Base-by-base conservation (phyloP, 176 grass and related monocot genomes). In the Ananas comosus region DNA sequence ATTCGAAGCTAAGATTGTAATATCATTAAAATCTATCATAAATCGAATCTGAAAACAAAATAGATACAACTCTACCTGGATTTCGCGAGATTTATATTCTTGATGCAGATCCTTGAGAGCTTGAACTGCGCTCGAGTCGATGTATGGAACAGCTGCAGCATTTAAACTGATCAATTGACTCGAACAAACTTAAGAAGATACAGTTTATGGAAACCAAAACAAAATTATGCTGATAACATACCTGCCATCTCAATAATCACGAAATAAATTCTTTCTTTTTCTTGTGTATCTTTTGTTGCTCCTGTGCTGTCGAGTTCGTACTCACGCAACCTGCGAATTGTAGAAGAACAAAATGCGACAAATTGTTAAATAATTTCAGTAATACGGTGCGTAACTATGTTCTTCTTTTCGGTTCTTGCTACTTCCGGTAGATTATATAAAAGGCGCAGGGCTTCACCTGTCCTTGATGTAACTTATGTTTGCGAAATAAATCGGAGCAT, bases 381-480 rank as follows among this genome's bases (percentile, higher is more conserved):
- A 9, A 9, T 61, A 61, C 10, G n/a, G 16, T n/a, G 13, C 10
- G 10, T 18, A 22, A 61, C 9, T 19, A 61, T 61, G 16, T 61
- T 18, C n/a, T 11, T 16, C 7, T 57, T 11, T 5, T 17, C n/a
- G 13, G 13, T 16, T 3, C 53, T 57, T 17, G n/a, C n/a, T 50
- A 2, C 10, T 11, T 10, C 12, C 42, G 0, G 27, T 51, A 27
- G 48, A 16, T 3, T 53, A 66, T 75, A 19, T 12, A 49, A 52
- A 75, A 29, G 48, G 63, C 7, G 19, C 33, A 25, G 24, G 51
- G 3, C 12, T 53, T 77, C 53, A 77, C 74, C 74, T 77, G 42
- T 77, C 74, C 14, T 77, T 77, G 52, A 77, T 77, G n/a, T 69
- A 77, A 59, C 74, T 77, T 48, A 77, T 77, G 42, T 77, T 77